phyloP scores from a whole-genome alignment of 768 basidiomycete species.

The Mycena galericulata region DNA sequence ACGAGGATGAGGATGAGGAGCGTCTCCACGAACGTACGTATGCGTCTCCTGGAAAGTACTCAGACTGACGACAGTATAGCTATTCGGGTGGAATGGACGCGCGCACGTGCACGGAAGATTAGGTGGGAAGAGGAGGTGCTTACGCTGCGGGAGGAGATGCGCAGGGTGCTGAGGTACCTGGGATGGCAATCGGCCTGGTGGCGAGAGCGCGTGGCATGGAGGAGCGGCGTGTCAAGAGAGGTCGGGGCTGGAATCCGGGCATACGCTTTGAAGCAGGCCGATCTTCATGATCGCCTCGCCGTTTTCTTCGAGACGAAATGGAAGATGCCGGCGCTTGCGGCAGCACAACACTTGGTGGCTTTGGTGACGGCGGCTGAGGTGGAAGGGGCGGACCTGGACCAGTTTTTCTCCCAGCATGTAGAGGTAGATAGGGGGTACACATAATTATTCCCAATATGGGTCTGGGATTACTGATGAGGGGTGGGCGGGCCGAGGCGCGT shows the following conservation, averaged over 20 bases:
- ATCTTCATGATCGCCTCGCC: neutral
- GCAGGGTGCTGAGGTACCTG: slow-evolving; percentile 5
- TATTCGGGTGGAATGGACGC: slow-evolving; percentile 27
- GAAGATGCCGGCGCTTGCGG: neutral
- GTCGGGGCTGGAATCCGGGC: neutral
- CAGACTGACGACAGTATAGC: neutral
- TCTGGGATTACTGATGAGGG: too few species aligned
- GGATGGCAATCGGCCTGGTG: neutral
- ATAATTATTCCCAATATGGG: too few species aligned
- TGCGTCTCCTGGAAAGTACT: neutral
- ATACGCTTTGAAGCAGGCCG: neutral
- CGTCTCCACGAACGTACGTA: slow-evolving; percentile 6
- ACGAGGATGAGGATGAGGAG: neutral
- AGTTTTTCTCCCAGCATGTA: too few species aligned
- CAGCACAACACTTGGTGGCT: neutral
- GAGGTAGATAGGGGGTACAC: too few species aligned
- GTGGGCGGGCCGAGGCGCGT: too few species aligned
- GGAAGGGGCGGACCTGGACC: neutral
- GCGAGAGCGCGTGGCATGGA: neutral
- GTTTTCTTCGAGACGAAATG: neutral
- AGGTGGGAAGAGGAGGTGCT: slow-evolving; percentile 33
- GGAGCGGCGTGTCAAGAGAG: neutral
- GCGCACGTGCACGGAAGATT: slow-evolving; percentile 6
- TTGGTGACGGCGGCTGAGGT: neutral
- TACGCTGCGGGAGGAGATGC: slow-evolving; percentile 34